These are phyloP conservation scores for Tanacetum coccineum DNA, from an alignment of 129 eudicot species.

Conservation along the genomic window DNA sequence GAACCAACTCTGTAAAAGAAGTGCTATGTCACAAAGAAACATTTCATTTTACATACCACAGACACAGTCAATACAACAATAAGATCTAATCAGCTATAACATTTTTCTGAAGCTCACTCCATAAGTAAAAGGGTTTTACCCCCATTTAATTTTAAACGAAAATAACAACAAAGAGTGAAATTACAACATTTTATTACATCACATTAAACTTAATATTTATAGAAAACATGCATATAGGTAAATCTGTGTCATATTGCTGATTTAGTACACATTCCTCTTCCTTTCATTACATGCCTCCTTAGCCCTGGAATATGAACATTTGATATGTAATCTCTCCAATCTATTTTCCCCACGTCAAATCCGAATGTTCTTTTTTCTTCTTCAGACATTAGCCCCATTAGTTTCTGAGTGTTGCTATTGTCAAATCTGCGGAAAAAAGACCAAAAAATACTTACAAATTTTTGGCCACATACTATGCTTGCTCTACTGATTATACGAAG, in stretches of 20 bases:
- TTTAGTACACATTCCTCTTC: constrained; percentile 54
- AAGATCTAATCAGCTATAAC: background rate
- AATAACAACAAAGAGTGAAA: constrained; percentile 11
- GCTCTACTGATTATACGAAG: too few species aligned
- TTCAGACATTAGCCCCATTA: constrained; percentile 80
- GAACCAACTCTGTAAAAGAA: too few species aligned
- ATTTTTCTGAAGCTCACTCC: constrained; percentile 8
- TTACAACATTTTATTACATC: constrained; percentile 31
- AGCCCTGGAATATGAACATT: constrained; percentile 92
- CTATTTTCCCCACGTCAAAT: constrained; percentile 83
- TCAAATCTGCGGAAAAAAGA: constrained; percentile 55
- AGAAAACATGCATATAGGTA: constrained; percentile 24
- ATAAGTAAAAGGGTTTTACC: constrained; percentile 11
- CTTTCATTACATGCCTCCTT: constrained; percentile 98
- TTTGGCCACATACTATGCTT: background rate
- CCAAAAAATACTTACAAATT: background rate
- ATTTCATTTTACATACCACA: background rate
- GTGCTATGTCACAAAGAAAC: too few species aligned
- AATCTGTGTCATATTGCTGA: constrained; percentile 6
- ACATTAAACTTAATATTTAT: constrained; percentile 28
- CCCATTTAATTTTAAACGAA: constrained; percentile 24
- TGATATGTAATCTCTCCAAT: constrained; percentile 91
- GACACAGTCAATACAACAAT: background rate
- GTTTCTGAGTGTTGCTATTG: constrained; percentile 66
- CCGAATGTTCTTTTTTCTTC: constrained; percentile 74